A percentile compares a stretch with the other conserved stretches of the same genome.
phyloP scores from a whole-genome alignment of 31 red algal genomes.

The Asparagopsis taxiformis region DNA sequence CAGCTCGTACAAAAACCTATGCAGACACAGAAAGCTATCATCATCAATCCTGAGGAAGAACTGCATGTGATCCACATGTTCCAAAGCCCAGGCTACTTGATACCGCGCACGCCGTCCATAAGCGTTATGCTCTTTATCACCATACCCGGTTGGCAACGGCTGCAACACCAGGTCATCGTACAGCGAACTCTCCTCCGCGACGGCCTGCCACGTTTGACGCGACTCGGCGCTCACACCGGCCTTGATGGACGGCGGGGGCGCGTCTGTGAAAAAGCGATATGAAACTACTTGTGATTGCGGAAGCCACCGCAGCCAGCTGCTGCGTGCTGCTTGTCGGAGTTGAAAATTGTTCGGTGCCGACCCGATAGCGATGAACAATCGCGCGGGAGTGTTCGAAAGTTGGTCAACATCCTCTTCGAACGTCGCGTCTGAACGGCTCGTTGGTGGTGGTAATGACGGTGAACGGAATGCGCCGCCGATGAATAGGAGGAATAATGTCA shows the following conservation, averaged over 20 bases:
- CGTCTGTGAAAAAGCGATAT: slow-evolving; percentile 86
- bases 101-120: slow-evolving; percentile 62
- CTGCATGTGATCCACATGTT: slow-evolving; percentile 11
- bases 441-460: not conserved
- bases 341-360: slow-evolving; percentile 62
- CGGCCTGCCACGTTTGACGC: slow-evolving; percentile 1
- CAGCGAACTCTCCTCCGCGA: slow-evolving; percentile 32
- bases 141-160: slow-evolving; percentile 65
- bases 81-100: slow-evolving; percentile 42
- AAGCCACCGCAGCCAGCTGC: slow-evolving; percentile 73
- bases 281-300: slow-evolving; percentile 17
- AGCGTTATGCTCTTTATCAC: slow-evolving; percentile 57
- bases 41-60: slow-evolving; percentile 84
- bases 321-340: slow-evolving; percentile 52
- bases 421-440: not conserved
- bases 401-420: not conserved
- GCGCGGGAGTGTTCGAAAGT: not conserved
- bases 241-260: not conserved
- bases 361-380: slow-evolving; percentile 81
- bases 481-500: not conserved
- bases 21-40: slow-evolving; percentile 90
- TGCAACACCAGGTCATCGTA: slow-evolving; percentile 56
- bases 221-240: not conserved
- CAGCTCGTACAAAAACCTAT: slow-evolving; percentile 69
- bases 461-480: too few species aligned